These are phyloP conservation scores for Scolecobasidium constrictum DNA, from an alignment of 2,329 filamentous ascomycete species.

Conservation along the genomic window DNA sequence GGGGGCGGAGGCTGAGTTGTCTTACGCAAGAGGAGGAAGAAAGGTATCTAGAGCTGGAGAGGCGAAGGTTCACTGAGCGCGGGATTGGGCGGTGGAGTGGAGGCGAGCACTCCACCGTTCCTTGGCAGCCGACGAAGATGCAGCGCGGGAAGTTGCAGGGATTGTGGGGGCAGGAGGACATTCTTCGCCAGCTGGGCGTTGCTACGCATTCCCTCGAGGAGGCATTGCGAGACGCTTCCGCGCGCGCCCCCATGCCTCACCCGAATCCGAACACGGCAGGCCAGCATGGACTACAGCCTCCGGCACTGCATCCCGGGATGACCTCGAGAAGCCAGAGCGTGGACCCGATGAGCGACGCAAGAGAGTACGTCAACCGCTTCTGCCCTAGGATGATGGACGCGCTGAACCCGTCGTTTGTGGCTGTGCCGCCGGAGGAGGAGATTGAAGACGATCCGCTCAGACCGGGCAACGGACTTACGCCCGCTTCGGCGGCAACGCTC, in stretches of 20 bases:
- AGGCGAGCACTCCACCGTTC: constrained; percentile 25
- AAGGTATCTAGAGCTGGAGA: constrained; percentile 59
- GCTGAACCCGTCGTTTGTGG: background rate
- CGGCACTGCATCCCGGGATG: too few species aligned
- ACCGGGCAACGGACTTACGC: background rate
- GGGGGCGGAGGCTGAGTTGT: constrained; percentile 66
- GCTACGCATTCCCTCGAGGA: background rate
- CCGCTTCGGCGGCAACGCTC: background rate
- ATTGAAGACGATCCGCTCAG: background rate
- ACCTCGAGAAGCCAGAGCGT: too few species aligned
- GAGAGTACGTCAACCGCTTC: background rate
- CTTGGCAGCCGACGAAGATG: constrained; percentile 29
- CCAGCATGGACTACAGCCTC: too few species aligned
- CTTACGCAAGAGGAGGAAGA: constrained; percentile 59
- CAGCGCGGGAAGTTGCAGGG: background rate
- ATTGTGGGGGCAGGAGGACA: constrained; percentile 3
- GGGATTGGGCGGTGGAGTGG: constrained; percentile 3
- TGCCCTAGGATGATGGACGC: background rate
- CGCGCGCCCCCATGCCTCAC: too few species aligned
- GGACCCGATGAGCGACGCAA: background rate
- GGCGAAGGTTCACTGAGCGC: constrained; percentile 30
- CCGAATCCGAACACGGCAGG: too few species aligned
- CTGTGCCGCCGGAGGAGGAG: background rate
- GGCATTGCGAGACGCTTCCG: background rate
- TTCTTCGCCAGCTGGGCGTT: background rate